Percentiles rank a stretch among this genome's conserved stretches.
phyloP scores from a whole-genome alignment of 257 asterid species.

The Lycium barbarum region DNA sequence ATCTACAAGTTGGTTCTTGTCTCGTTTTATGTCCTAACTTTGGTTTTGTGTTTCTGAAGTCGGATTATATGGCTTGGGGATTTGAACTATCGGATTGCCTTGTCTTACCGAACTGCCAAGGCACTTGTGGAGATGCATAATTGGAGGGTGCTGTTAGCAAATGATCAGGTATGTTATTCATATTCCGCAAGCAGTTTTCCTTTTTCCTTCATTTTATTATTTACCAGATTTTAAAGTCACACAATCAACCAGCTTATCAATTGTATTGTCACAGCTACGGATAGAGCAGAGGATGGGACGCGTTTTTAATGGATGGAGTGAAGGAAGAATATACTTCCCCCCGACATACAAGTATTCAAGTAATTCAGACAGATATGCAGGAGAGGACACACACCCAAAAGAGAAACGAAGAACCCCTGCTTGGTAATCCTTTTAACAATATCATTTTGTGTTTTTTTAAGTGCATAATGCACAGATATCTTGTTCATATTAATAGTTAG shows the following conservation, averaged over 20 bases:
- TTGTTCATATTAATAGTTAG: conserved; percentile 10
- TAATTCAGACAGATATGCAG: conserved; percentile 87
- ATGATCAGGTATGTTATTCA: conserved; percentile 77
- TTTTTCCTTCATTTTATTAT: neutral
- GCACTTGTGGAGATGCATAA: conserved; percentile 97
- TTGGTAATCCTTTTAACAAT: conserved; percentile 56
- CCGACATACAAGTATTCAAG: conserved; percentile 90
- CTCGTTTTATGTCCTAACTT: conserved; percentile 8
- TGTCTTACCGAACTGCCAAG: conserved; percentile 89
- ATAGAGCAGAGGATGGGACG: conserved; percentile 78
- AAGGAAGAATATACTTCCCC: conserved; percentile 88
- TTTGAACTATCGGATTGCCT: conserved; percentile 86
- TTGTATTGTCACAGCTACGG: conserved; percentile 62
- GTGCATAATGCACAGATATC: neutral
- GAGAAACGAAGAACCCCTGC: conserved; percentile 96
- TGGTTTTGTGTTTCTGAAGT: conserved; percentile 47
- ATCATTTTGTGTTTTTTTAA: neutral
- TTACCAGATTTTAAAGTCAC: neutral
- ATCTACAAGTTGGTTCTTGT: neutral
- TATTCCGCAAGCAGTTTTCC: neutral
- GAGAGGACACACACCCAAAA: conserved; percentile 74
- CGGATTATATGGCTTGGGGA: conserved; percentile 98
- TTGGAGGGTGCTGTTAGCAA: conserved; percentile 93
- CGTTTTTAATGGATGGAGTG: conserved; percentile 86
- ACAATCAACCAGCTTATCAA: neutral